Percentiles rank a stretch among this genome's conserved stretches.
These are phyloP conservation scores for cucumber (Cucumis sativus) DNA, from an alignment of 306 rosid species.

Conservation along the genomic window Cucumber_9930_V3 NC_026660.2:11963501-11964000, in stretches of 20 bases:
- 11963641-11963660: constrained; percentile 87
- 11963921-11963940: constrained; percentile 67
- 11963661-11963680: constrained; percentile 69
- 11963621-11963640: constrained; percentile 88
- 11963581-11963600: constrained; percentile 48
- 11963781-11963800: constrained; percentile 5
- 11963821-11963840: constrained; percentile 77
- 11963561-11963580: constrained; percentile 70
- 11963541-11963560: constrained; percentile 86
- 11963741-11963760: neutral
- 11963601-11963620: constrained; percentile 98
- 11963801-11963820: constrained; percentile 86
- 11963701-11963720: constrained; percentile 40
- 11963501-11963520: constrained; percentile 99
- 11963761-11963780: neutral
- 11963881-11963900: constrained; percentile 97
- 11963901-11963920: constrained; percentile 89
- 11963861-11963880: constrained; percentile 93
- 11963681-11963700: constrained; percentile 86
- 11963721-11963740: neutral
- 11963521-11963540: constrained; percentile 98
- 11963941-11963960: constrained; percentile 66
- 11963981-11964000: constrained; percentile 89
- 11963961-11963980: constrained; percentile 66
- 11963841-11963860: constrained; percentile 80